Evolutionary conservation across 768 basidiomycete genomes (phyloP).

Genomic region (Serendipita sp.): DNA sequence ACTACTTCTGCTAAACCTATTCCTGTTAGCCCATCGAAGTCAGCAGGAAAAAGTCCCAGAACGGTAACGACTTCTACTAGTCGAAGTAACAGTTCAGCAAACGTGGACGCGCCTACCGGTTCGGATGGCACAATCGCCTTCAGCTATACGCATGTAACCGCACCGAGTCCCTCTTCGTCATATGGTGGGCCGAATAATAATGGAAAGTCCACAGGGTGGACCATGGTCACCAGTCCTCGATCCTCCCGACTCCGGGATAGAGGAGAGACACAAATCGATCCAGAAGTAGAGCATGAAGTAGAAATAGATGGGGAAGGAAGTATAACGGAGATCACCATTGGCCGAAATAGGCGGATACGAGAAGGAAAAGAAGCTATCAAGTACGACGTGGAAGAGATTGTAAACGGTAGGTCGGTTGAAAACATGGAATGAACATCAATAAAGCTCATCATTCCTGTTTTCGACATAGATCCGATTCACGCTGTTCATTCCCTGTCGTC

Average conservation of each 20-base stretch:
- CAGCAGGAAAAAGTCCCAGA: slow-evolving; percentile 32
- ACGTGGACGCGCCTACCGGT: not conserved
- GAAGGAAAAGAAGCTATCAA: slow-evolving; percentile 41
- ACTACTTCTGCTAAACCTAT: slow-evolving; percentile 19
- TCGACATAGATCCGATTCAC: slow-evolving; percentile 14
- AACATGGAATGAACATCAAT: not conserved
- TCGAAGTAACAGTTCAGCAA: not conserved
- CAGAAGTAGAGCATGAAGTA: slow-evolving; percentile 16
- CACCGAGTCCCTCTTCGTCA: slow-evolving; percentile 37
- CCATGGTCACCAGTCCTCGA: slow-evolving; percentile 45
- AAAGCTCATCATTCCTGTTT: not conserved
- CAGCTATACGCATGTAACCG: slow-evolving; percentile 66
- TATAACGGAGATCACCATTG: slow-evolving; percentile 48
- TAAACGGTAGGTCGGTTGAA: slow-evolving; percentile 40
- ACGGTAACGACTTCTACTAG: slow-evolving; percentile 43
- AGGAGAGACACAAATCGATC: slow-evolving; percentile 16
- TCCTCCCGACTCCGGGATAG: slow-evolving; percentile 10
- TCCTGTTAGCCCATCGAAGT: slow-evolving; percentile 32
- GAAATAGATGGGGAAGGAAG: slow-evolving; percentile 15
- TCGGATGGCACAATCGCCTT: slow-evolving; percentile 35
- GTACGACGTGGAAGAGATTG: slow-evolving; percentile 55
- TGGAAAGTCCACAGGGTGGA: slow-evolving; percentile 50
- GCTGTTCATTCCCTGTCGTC: slow-evolving; percentile 15
- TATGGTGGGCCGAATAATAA: slow-evolving; percentile 21
- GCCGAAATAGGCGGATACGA: slow-evolving; percentile 52